Evolutionary conservation across 2,329 filamentous ascomycete species (phyloP).

Genomic region (Grosmannia penicillata): DNA sequence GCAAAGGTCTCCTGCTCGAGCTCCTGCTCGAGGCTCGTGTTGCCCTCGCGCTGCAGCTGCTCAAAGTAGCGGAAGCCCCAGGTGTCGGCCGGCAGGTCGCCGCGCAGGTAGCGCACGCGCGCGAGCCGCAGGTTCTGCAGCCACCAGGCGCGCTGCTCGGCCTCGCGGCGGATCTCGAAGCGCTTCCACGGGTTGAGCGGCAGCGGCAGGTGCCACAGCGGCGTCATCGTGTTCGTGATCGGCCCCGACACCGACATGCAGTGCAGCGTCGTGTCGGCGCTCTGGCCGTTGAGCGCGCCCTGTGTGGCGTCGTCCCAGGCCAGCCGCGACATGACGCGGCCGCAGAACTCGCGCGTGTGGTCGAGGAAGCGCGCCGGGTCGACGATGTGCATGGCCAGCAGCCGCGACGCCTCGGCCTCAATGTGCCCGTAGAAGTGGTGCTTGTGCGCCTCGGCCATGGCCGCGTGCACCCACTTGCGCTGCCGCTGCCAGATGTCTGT

Average conservation of each 20-base stretch:
- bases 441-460: conserved; percentile 22
- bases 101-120: conserved; percentile 23
- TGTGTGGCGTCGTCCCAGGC: conserved; percentile 34
- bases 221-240: conserved; percentile 33
- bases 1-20: conserved; percentile 29
- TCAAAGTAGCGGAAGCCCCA: conserved; percentile 34
- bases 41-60: conserved; percentile 24
- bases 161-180: conserved; percentile 28
- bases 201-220: conserved; percentile 29
- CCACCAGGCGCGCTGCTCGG: conserved; percentile 30
- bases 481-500: conserved; percentile 33
- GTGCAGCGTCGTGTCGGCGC: conserved; percentile 29
- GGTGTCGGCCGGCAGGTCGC: conserved; percentile 27
- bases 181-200: conserved; percentile 32
- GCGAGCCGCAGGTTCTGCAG: conserved; percentile 23
- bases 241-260: conserved; percentile 37
- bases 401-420: conserved; percentile 29
- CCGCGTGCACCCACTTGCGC: conserved; percentile 36
- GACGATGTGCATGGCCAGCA: conserved; percentile 28
- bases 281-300: conserved; percentile 28
- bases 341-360: conserved; percentile 32
- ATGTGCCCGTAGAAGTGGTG: conserved; percentile 32
- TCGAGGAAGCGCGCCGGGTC: conserved; percentile 30
- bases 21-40: conserved; percentile 23
- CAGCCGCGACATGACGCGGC: conserved; percentile 32